phyloP scores from a whole-genome alignment of 192 early-diverging fungal genomes.

The Backusella australiensis region DNA sequence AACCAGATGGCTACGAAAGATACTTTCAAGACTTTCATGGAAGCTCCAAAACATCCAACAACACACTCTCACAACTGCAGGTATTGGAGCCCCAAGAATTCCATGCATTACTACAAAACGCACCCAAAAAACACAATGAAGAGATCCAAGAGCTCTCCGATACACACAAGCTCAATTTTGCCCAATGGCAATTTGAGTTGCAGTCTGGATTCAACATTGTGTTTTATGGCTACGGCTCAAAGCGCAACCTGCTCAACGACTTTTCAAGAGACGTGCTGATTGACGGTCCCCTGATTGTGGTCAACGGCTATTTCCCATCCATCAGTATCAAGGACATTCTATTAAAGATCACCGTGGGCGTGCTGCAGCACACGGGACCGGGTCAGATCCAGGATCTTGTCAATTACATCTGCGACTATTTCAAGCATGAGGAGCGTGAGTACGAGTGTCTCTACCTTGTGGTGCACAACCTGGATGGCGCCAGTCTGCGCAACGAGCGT shows the following conservation, averaged over 20 bases:
- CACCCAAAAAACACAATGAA: conserved; percentile 57
- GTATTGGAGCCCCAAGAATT: conserved; percentile 72
- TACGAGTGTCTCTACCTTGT: conserved; percentile 66
- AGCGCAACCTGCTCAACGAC: conserved; percentile 71
- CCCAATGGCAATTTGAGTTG: conserved; percentile 90
- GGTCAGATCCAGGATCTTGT: conserved; percentile 67
- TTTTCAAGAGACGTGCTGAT: conserved; percentile 61
- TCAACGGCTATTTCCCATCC: conserved; percentile 87
- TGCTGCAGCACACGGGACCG: conserved; percentile 33
- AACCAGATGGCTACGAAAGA: conserved; percentile 56
- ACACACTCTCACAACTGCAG: conserved; percentile 82
- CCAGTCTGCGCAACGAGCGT: conserved; percentile 65
- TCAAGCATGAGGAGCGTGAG: conserved; percentile 44
- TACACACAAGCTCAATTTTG: conserved; percentile 65
- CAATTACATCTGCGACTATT: conserved; percentile 61
- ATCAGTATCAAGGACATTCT: conserved; percentile 73
- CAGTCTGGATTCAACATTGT: conserved; percentile 80
- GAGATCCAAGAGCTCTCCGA: conserved; percentile 55
- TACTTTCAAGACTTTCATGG: conserved; percentile 78
- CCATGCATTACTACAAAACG: conserved; percentile 45
- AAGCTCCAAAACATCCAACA: conserved; percentile 71
- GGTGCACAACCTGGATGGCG: conserved; percentile 89
- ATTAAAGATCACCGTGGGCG: conserved; percentile 49
- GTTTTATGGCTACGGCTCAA: conserved; percentile 94
- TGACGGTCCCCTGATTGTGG: conserved; percentile 65